Evolutionary conservation across 305 asterid genomes (phyloP), one percentile per base, ranked within the genome.

Genomic region (Salvia sclarea): DNA sequence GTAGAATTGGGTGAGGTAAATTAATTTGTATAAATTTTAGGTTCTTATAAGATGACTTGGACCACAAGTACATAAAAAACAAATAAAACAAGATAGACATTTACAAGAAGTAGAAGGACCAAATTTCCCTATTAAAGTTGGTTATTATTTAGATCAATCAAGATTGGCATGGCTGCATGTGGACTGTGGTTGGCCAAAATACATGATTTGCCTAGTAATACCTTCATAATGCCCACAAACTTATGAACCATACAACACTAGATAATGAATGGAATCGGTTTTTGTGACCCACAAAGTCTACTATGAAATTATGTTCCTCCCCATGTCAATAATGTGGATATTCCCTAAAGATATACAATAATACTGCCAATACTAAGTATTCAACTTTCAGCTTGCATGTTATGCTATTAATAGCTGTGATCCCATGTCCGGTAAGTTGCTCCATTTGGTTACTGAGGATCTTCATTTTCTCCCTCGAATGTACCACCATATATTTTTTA

Each of bases 401-500:
- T 20, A 28, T 44, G 18, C 8, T 14, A 48, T 59, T 18, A 33
- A 17, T 61, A 47, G 30, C 28, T 30, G 30, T 24, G 25, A 8
- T 22, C 17, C 18, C 14, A 21, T 58, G 8, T 22, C 12, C 10
- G 16, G 31, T 37, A 11, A 21, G 43, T 40, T 60, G 33, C 56
- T 44, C 20, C 5, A 4, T 74, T n/a, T 60, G 25, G 45, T 60
- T 52, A 4, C 41, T 14, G 12, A 43, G 30, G 43, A 43, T 60
- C 45, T 61, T 45, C 44, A 9, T 37, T 61, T 75, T 43, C 25
- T 37, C n/a, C 22, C 21, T 41, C 12, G 24, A 3, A 11, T 24
- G 2, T 40, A 21, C 20, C 38, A 30, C 28, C 33, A 22, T 38
- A 33, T 28, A 24, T 55, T 82, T 88, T 76, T 81, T 25, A 43